These are phyloP conservation scores for Crithidia acanthocephali DNA, from an alignment of 208 protist genomes.

Conservation along the genomic window DNA sequence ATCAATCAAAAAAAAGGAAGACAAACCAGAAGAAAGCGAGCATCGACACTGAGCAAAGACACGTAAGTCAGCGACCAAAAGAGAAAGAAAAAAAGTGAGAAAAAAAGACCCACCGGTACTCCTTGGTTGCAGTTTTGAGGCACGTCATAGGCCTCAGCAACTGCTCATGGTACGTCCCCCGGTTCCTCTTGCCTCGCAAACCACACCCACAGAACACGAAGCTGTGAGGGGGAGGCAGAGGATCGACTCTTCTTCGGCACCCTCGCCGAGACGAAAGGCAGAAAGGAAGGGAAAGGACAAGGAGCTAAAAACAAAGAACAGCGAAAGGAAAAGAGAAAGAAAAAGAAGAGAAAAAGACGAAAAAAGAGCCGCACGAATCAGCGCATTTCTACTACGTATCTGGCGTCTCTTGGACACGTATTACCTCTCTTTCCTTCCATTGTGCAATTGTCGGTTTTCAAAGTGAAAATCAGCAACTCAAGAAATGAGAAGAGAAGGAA, in stretches of 20 bases:
- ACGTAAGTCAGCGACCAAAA: too few relatives aligned
- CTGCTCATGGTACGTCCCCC: background rate
- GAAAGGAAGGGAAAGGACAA: constrained; percentile 9
- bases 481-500: constrained; percentile 1
- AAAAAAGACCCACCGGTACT: background rate
- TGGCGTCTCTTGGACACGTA: constrained; percentile 13
- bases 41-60: too few relatives aligned
- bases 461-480: background rate
- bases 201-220: background rate
- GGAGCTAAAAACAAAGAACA: constrained; percentile 5
- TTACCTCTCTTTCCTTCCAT: background rate
- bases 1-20: background rate
- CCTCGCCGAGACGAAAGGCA: background rate
- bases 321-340: constrained; percentile 15
- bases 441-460: background rate
- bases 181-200: background rate
- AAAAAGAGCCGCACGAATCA: constrained; percentile 20
- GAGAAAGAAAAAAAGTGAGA: background rate
- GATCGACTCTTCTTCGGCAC: background rate
- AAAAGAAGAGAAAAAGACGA: constrained; percentile 8
- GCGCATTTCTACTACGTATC: constrained; percentile 16
- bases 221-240: background rate
- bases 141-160: background rate
- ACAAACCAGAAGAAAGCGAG: background rate
- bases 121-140: background rate